Evolutionary conservation across 2,329 filamentous ascomycete genomes (phyloP).

Genomic region (Microascus cirrosus): DNA sequence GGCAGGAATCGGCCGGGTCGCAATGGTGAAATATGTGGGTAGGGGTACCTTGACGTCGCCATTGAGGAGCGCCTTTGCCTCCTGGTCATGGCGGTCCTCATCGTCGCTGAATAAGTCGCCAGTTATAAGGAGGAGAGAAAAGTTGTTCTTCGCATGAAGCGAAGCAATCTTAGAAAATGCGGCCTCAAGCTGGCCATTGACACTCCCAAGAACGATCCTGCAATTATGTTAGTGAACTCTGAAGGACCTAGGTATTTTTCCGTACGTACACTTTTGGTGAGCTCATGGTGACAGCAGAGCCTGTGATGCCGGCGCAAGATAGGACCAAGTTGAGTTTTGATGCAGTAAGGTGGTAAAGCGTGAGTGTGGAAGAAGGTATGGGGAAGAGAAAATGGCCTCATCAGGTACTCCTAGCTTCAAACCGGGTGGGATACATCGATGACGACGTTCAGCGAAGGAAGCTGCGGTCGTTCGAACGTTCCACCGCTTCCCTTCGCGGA

Average conservation of each 20-base stretch:
- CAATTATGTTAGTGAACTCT: slow-evolving; percentile 4
- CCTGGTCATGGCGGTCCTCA: slow-evolving; percentile 40
- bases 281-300: slow-evolving; percentile 23
- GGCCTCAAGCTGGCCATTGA: slow-evolving; percentile 66
- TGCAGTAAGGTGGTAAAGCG: neutral
- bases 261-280: slow-evolving; percentile 33
- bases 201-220: slow-evolving; percentile 71
- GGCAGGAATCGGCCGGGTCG: slow-evolving; percentile 58
- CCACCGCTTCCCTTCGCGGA: neutral
- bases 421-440: neutral
- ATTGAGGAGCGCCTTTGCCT: slow-evolving; percentile 42
- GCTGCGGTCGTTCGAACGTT: neutral
- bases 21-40: slow-evolving; percentile 84
- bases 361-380: neutral
- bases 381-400: too few relatives aligned
- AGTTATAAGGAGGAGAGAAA: slow-evolving; percentile 72
- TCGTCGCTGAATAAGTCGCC: slow-evolving; percentile 66
- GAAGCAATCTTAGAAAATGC: slow-evolving; percentile 71
- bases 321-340: neutral
- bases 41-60: slow-evolving; percentile 67
- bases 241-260: neutral
- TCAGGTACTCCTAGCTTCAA: too few relatives aligned
- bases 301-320: neutral
- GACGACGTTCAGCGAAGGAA: neutral
- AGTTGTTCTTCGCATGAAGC: slow-evolving; percentile 78